Conservation (phyloP, 2,329 filamentous ascomycete species). For the Venturia pyrina region DNA sequence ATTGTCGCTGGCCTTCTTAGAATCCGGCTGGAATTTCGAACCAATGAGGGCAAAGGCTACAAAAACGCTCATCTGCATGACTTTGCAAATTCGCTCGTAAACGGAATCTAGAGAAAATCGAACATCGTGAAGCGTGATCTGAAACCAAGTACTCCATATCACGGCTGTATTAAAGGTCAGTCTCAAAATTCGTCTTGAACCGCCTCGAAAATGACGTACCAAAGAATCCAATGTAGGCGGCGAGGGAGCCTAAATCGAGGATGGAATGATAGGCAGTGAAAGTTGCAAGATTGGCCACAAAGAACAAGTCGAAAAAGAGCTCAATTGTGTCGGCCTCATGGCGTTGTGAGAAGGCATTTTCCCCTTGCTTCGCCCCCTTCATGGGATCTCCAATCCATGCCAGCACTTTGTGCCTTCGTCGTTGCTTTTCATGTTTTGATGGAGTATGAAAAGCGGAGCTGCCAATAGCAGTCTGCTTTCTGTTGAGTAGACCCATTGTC, state of each 20-base stretch:
- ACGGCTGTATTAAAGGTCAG: slow-evolving; percentile 15
- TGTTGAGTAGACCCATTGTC: neutral
- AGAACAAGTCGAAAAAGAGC: slow-evolving; percentile 27
- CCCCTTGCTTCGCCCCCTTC: slow-evolving; percentile 25
- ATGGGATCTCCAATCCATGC: slow-evolving; percentile 27
- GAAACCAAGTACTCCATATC: slow-evolving; percentile 29
- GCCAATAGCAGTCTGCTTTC: neutral
- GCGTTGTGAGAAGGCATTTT: slow-evolving; percentile 23
- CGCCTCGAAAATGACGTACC: slow-evolving; percentile 13
- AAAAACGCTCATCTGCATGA: slow-evolving; percentile 27
- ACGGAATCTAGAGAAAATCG: slow-evolving; percentile 28
- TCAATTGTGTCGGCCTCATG: slow-evolving; percentile 28
- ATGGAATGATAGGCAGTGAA: slow-evolving; percentile 20
- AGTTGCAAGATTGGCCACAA: slow-evolving; percentile 28
- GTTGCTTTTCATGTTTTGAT: neutral
- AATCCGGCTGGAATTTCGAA: slow-evolving; percentile 24
- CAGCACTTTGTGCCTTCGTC: slow-evolving; percentile 2
- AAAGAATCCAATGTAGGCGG: slow-evolving; percentile 30
- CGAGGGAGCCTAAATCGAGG: slow-evolving; percentile 20
- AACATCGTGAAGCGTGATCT: slow-evolving; percentile 31
- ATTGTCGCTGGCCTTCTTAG: neutral
- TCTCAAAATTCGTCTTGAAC: neutral
- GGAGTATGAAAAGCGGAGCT: neutral
- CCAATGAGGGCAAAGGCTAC: slow-evolving; percentile 28
- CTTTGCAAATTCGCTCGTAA: slow-evolving; percentile 29